A percentile compares a stretch with the other conserved stretches of the same genome.
Evolutionary conservation across 2,329 filamentous ascomycete genomes (phyloP).

Genomic region (Paramyrothecium roridum): DNA sequence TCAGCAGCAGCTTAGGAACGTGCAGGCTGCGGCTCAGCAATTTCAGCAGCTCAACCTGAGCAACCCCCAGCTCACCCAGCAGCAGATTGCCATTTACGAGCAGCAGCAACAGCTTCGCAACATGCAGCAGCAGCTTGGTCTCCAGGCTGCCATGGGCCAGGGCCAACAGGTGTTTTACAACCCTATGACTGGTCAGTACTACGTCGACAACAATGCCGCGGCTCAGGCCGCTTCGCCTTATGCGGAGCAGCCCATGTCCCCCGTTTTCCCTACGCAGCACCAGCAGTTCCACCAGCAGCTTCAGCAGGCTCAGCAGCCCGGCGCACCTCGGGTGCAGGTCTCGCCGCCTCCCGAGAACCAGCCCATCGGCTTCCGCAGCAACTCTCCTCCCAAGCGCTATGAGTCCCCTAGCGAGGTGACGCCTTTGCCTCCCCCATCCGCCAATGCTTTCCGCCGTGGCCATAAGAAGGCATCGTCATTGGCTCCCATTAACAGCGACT

Average conservation of each 20-base stretch:
- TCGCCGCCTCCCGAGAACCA: conserved; percentile 70
- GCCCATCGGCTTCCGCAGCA: conserved; percentile 54
- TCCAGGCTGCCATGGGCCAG: conserved; percentile 33
- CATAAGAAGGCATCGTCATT: conserved; percentile 89
- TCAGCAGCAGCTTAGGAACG: conserved; percentile 84
- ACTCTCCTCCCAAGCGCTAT: conserved; percentile 62
- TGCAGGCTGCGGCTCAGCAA: conserved; percentile 81
- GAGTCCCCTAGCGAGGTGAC: conserved; percentile 65
- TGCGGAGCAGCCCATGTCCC: conserved; percentile 40
- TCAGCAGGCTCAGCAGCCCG: conserved; percentile 39
- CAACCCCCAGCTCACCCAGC: conserved; percentile 42
- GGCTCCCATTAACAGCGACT: conserved; percentile 52
- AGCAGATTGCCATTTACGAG: conserved; percentile 44
- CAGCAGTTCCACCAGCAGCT: conserved; percentile 43
- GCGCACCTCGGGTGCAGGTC: conserved; percentile 73
- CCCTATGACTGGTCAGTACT: conserved; percentile 81
- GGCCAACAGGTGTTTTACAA: conserved; percentile 84
- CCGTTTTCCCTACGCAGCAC: conserved; percentile 26
- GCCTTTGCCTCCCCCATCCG: conserved; percentile 82
- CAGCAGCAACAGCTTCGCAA: conserved; percentile 38
- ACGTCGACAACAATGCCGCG: conserved; percentile 63
- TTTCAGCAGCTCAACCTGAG: conserved; percentile 74
- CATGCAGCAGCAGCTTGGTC: conserved; percentile 36
- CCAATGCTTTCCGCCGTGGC: conserved; percentile 86
- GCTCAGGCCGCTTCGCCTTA: conserved; percentile 36